A percentile compares a stretch with the other conserved stretches of the same genome.
Conservation (phyloP, 345 rosid species). For the Eucalyptus curtisii region DNA sequence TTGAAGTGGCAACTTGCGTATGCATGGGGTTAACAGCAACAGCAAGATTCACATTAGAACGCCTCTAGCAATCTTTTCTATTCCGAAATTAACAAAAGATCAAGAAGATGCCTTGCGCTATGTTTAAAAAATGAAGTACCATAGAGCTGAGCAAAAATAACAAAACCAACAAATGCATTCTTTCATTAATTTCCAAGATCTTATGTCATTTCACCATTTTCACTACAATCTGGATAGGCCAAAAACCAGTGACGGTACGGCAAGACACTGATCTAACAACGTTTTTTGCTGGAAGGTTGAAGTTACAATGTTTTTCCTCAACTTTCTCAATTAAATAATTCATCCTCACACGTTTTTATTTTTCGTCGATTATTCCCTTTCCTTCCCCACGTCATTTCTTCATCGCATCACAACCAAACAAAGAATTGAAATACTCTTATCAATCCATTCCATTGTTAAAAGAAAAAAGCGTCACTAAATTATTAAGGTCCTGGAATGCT, state of each 20-base stretch:
- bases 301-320: not conserved
- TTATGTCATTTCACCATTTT: not conserved
- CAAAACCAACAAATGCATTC: not conserved
- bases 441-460: not conserved
- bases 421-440: not conserved
- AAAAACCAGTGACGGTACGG: not conserved
- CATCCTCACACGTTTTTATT: not conserved
- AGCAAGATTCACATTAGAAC: not conserved
- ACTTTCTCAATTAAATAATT: not conserved
- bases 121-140: not conserved
- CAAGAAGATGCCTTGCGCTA: not conserved
- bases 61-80: not conserved
- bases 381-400: not conserved
- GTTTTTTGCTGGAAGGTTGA: not conserved
- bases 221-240: not conserved
- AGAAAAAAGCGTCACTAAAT: not conserved
- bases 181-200: not conserved
- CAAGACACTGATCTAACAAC: not conserved
- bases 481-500: not conserved
- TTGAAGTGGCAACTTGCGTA: not conserved
- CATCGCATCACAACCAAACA: not conserved
- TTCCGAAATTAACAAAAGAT: not conserved
- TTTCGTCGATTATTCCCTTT: not conserved
- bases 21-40: not conserved
- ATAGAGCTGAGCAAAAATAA: not conserved